phyloP scores from a whole-genome alignment of 2,329 filamentous ascomycete genomes.

The Epichloe gansuensis region DNA sequence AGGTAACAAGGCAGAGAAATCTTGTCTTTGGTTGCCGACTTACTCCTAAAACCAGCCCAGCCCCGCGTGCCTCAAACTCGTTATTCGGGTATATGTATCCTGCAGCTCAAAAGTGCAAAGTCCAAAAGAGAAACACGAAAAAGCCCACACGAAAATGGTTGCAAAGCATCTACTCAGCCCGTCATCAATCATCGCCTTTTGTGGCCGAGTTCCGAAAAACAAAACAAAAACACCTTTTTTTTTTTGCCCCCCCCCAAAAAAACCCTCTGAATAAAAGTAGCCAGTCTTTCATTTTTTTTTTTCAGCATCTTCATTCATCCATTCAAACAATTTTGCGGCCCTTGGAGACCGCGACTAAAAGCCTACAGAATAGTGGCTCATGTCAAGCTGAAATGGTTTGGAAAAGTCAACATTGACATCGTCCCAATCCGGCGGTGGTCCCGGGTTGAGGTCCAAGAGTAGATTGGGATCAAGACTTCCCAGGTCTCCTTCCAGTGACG shows the following conservation, averaged over 20 bases:
- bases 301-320: too few species aligned
- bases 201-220: too few species aligned
- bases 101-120: background rate
- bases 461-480: constrained; percentile 18
- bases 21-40: background rate
- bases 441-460: constrained; percentile 14
- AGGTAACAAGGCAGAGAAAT: background rate
- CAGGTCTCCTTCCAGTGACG: constrained; percentile 13
- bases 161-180: background rate
- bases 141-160: background rate
- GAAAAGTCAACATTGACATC: constrained; percentile 37
- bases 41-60: background rate
- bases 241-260: too few species aligned
- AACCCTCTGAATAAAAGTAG: too few species aligned
- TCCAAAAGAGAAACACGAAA: background rate
- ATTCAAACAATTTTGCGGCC: too few species aligned
- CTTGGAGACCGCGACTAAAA: background rate
- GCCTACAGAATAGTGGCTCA: constrained; percentile 22
- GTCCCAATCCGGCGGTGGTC: constrained; percentile 31
- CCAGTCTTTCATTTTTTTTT: too few species aligned
- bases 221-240: too few species aligned
- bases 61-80: background rate
- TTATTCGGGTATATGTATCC: background rate
- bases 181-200: background rate
- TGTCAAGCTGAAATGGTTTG: constrained; percentile 42